Conservation (phyloP, 306 rosid genomes). For the Ormosia emarginata region DNA sequence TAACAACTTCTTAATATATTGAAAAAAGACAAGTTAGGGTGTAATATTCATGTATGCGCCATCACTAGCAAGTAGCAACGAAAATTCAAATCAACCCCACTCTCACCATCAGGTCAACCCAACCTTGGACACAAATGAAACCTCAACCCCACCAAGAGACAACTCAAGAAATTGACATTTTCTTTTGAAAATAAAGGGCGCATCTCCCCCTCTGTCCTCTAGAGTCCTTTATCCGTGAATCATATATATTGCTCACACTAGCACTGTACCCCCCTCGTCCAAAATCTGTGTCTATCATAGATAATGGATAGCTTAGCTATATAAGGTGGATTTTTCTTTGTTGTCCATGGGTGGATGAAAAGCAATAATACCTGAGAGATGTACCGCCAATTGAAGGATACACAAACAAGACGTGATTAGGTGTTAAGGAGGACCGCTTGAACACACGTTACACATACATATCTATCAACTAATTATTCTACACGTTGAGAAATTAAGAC, state of each 20-base stretch:
- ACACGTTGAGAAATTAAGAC: neutral
- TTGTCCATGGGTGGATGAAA: constrained; percentile 8
- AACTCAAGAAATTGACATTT: neutral
- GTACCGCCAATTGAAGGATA: neutral
- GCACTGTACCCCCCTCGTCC: neutral
- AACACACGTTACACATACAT: neutral
- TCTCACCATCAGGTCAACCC: neutral
- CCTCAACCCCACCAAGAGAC: neutral
- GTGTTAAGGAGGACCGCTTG: neutral
- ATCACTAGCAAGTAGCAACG: neutral
- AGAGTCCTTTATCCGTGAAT: neutral
- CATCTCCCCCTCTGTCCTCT: no score
- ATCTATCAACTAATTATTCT: neutral
- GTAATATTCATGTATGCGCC: neutral
- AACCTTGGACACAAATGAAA: neutral
- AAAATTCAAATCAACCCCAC: neutral
- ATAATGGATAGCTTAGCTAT: neutral
- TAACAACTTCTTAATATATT: no score
- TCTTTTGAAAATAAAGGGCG: no score
- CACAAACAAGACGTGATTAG: neutral
- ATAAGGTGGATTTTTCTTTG: neutral
- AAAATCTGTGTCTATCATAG: neutral
- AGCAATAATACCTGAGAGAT: neutral
- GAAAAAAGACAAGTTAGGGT: no score
- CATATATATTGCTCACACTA: neutral